Percentiles rank a stretch among this genome's conserved stretches.
phyloP scores from a whole-genome alignment of 306 rosid genomes.

The Lablab purpureus region DNA sequence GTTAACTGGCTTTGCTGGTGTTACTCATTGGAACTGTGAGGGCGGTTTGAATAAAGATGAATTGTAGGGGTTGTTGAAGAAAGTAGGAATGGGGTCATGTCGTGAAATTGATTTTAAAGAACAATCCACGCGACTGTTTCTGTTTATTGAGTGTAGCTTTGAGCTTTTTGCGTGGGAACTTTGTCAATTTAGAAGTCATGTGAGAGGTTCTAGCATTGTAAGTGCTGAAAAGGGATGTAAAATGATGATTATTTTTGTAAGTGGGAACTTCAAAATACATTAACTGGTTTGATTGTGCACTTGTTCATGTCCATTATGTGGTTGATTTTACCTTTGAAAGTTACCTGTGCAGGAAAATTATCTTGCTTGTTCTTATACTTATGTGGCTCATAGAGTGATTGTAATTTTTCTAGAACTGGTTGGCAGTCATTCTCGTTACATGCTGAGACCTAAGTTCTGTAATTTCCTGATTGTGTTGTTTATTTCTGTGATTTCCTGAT shows the following conservation, averaged over 20 bases:
- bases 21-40: not conserved
- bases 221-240: not conserved
- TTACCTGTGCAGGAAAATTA: not conserved
- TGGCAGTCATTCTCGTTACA: constrained; percentile 7
- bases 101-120: constrained; percentile 12
- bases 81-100: constrained; percentile 16
- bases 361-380: constrained; percentile 16
- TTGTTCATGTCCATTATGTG: not conserved
- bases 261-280: constrained; percentile 4
- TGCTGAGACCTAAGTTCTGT: constrained; percentile 7
- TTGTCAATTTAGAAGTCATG: constrained; percentile 20
- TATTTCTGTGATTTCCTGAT: constrained; percentile 35
- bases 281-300: not conserved
- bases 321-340: constrained; percentile 6
- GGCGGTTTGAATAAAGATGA: constrained; percentile 21
- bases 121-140: not conserved
- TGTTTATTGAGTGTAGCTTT: constrained; percentile 7
- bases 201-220: not conserved
- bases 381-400: not conserved
- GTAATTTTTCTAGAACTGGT: not conserved
- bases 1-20: not conserved
- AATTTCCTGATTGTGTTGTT: constrained; percentile 32
- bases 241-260: not conserved
- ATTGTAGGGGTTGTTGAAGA: constrained; percentile 9
- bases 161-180: not conserved